Evolutionary conservation across 1,139 yeast genomes (phyloP), one percentile per base, ranked within the genome.

Genomic region (Geotrichum cucujoidarum): DNA sequence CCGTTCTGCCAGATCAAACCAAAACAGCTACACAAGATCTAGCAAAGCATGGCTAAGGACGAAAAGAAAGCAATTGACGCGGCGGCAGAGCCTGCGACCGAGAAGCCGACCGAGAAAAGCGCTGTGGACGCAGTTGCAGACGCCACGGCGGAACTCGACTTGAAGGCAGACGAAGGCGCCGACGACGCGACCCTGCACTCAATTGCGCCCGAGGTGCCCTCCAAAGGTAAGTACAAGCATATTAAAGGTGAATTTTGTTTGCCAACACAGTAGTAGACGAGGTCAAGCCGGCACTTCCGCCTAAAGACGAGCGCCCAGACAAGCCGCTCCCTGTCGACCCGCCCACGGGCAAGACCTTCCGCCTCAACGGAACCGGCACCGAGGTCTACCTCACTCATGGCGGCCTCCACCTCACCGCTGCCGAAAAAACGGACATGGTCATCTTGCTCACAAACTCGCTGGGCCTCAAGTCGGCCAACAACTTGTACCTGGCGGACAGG

Each of bases 391-490:
- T 47, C 32, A 48, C 51, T 10, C 43, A 46, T 25, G 48, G 48
- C 13, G 51, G 46, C 7, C 27, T 24, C 27, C n/a, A n/a, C n/a
- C n/a, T 43, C 14, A 10, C 35, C 17, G 48, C 29, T 7, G 31
- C 38, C 16, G 21, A 39, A 29, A 48, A 44, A 17, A 37, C 30
- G 5, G 43, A 30, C 17, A 36, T 62, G 36, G 55, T 60, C 14
- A 54, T 65, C 14, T 53, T 65, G 17, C 57, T 65, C 34, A 64
- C 69, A 16, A 65, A 65, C 48, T 63, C 67, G 8, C 57, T 65
- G 24, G 69, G 69, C 7, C 54, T 65, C 38, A 55, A 56, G 6
- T 60, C 66, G 24, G 43, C 29, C 7, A 63, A 63, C 54, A 65
- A 65, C 49, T 53, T 62, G 45, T 52, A 54, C 17, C 51, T 64